Conservation (phyloP, 2,329 filamentous ascomycete genomes). For the Sporothrix curviconia region DNA sequence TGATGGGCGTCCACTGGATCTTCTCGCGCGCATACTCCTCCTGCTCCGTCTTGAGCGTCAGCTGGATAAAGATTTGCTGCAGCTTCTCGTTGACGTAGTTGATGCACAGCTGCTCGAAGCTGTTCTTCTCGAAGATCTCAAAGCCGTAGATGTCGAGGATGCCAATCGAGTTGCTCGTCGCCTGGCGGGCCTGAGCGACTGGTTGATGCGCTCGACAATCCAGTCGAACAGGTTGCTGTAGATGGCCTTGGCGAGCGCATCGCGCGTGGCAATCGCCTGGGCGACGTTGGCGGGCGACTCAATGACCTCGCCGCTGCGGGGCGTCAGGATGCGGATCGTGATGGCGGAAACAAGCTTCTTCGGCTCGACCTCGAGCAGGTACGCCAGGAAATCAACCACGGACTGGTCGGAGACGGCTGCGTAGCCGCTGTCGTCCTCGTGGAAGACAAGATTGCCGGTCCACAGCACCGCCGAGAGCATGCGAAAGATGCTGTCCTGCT, state of each 20-base stretch:
- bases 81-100: conserved; percentile 99
- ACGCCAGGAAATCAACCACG: conserved; percentile 89
- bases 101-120: conserved; percentile 97
- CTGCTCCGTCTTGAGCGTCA: conserved; percentile 93
- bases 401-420: conserved; percentile 82
- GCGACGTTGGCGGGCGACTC: conserved; percentile 77
- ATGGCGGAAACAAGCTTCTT: conserved; percentile 77
- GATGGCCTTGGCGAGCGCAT: conserved; percentile 89
- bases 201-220: conserved; percentile 91
- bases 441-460: conserved; percentile 90
- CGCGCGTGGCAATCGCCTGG: conserved; percentile 79
- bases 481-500: conserved; percentile 95
- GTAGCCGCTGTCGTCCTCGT: conserved; percentile 83
- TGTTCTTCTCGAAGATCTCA: conserved; percentile 98
- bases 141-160: conserved; percentile 99
- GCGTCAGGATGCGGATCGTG: conserved; percentile 77
- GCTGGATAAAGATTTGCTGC: conserved; percentile 97
- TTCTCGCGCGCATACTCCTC: conserved; percentile 94
- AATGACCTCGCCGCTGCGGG: conserved; percentile 59
- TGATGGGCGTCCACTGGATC: conserved; percentile 98
- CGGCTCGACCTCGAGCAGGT: conserved; percentile 81
- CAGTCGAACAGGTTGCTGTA: conserved; percentile 98
- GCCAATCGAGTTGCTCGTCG: conserved; percentile 77
- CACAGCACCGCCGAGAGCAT: conserved; percentile 89
- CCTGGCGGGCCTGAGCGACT: conserved; percentile 71